These are phyloP conservation scores for Rhododendron ferrugineum DNA, from an alignment of 148 eudicot species.

Conservation along the genomic window DNA sequence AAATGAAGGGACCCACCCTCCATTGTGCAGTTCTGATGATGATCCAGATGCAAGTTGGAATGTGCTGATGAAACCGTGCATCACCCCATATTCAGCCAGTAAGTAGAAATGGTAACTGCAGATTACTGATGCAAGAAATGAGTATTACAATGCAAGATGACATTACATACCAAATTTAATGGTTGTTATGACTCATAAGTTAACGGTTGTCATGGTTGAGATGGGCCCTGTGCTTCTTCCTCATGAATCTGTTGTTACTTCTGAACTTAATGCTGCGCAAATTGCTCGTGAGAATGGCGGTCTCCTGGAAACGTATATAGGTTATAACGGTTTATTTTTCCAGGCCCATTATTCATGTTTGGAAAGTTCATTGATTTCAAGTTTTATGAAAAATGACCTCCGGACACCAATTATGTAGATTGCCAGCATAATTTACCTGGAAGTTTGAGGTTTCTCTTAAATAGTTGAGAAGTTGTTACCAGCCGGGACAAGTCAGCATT, in stretches of 20 bases:
- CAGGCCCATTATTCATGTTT: not conserved
- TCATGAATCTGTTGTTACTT: not conserved
- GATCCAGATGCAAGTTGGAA: constrained; percentile 69
- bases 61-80: constrained; percentile 64
- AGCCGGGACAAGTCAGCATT: not conserved
- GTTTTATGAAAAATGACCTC: not conserved
- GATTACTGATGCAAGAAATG: not conserved
- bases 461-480: not conserved
- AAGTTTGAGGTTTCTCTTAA: not conserved
- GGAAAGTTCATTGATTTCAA: not conserved
- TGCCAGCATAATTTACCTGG: not conserved
- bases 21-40: constrained; percentile 43
- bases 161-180: not conserved
- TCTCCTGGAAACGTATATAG: not conserved
- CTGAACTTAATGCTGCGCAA: not conserved
- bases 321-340: not conserved
- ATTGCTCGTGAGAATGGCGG: not conserved
- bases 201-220: not conserved
- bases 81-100: constrained; percentile 57
- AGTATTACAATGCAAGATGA: not conserved
- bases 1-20: constrained; percentile 44
- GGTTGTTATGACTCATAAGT: not conserved
- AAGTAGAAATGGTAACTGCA: constrained; percentile 18
- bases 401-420: not conserved
- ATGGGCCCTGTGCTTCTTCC: not conserved